These are phyloP conservation scores for Onygenales sp. DNA, from an alignment of 2,329 filamentous ascomycete species.

Conservation along the genomic window DNA sequence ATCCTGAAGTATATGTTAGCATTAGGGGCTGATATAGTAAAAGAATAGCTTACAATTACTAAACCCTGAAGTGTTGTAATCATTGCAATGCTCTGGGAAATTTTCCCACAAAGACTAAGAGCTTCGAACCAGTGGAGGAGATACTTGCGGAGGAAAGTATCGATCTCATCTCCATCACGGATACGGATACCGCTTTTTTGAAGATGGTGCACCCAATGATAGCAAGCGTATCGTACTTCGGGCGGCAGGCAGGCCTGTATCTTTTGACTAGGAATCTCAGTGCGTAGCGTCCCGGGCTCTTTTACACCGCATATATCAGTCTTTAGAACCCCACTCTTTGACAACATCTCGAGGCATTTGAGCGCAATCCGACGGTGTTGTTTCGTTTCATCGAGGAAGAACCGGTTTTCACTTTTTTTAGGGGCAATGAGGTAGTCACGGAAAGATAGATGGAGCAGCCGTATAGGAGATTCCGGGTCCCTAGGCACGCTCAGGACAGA, in stretches of 20 bases:
- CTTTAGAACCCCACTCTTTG: constrained; percentile 7
- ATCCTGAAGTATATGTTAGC: background rate
- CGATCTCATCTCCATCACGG: background rate
- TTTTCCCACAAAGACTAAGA: constrained; percentile 17
- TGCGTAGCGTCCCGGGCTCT: constrained; percentile 7
- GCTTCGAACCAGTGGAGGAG: constrained; percentile 10
- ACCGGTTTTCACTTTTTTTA: constrained; percentile 11
- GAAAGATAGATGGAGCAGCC: constrained; percentile 22
- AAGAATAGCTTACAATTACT: background rate
- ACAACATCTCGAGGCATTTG: constrained; percentile 10
- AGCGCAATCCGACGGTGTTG: constrained; percentile 9
- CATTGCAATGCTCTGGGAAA: constrained; percentile 9
- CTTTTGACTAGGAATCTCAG: background rate
- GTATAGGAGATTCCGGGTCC: constrained; percentile 6
- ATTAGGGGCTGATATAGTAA: background rate
- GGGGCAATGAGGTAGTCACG: constrained; percentile 21
- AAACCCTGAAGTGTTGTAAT: background rate
- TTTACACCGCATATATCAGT: constrained; percentile 13
- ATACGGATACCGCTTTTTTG: background rate
- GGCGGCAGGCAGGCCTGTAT: background rate
- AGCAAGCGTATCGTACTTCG: background rate
- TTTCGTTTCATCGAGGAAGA: constrained; percentile 13
- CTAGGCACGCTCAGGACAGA: constrained; percentile 14
- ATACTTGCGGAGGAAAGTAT: constrained; percentile 4
- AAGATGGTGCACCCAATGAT: background rate